phyloP scores from a whole-genome alignment of 768 basidiomycete genomes.

The Amanita muscaria region DNA sequence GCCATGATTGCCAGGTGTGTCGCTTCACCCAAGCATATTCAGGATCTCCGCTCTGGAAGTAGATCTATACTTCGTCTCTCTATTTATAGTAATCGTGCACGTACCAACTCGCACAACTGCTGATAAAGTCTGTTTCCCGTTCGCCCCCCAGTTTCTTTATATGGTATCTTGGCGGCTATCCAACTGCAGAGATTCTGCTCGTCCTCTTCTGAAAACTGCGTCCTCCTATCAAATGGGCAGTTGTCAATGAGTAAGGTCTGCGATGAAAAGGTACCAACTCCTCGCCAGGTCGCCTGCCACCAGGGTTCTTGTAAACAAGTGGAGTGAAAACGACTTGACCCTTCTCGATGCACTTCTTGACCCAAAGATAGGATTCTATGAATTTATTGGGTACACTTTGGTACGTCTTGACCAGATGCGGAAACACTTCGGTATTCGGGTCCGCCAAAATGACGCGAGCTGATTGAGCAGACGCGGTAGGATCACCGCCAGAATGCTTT shows the following conservation, averaged over 20 bases:
- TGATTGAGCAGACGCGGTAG: constrained; percentile 56
- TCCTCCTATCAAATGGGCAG: constrained; percentile 39
- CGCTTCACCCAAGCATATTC: constrained; percentile 74
- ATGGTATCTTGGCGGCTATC: constrained; percentile 79
- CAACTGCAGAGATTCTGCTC: constrained; percentile 67
- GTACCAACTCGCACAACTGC: constrained; percentile 67
- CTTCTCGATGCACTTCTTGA: constrained; percentile 74
- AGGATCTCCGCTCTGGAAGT: constrained; percentile 47
- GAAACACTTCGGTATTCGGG: constrained; percentile 69
- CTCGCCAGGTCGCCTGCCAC: constrained; percentile 72
- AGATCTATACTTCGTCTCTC: not conserved
- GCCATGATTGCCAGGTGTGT: constrained; percentile 88
- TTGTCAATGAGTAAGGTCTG: not conserved
- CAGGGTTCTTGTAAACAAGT: constrained; percentile 76
- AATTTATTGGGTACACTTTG: constrained; percentile 65
- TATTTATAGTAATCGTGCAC: constrained; percentile 10
- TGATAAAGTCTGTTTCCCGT: constrained; percentile 80
- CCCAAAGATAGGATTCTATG: constrained; percentile 76
- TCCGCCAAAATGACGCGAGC: constrained; percentile 76
- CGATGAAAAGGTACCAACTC: constrained; percentile 41
- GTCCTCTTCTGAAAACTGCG: constrained; percentile 70
- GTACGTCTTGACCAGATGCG: constrained; percentile 62
- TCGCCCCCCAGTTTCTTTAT: constrained; percentile 72
- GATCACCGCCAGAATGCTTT: constrained; percentile 78
- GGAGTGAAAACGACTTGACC: constrained; percentile 61